Evolutionary conservation across 1,284 basidiomycete genomes (phyloP), one percentile per base, ranked within the genome.

Genomic region (Ustilago tritici): DNA sequence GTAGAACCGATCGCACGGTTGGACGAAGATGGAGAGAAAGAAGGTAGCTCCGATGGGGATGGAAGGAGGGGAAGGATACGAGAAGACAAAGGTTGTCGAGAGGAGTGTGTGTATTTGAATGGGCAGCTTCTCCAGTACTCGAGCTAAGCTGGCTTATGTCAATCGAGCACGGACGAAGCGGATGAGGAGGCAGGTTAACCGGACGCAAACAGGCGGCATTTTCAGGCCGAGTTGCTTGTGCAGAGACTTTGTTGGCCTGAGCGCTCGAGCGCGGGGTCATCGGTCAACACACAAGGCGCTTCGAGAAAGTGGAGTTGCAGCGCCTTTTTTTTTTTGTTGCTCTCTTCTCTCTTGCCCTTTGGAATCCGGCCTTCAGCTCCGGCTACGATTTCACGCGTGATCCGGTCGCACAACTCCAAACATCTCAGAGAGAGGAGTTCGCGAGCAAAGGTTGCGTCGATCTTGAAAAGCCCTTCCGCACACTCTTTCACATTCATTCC

Each of bases 41-140:
- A 41, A 12, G 53, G 40, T 19, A 28, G 40, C 54, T 53, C 40
- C 47, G 65, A 47, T 58, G 56, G 56, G 15, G 59, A 40, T 35
- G 58, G 62, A 50, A 50, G 38, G 53, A 40, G 47, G 50, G 54
- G 36, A 46, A 56, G 35, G 31, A 49, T 57, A 61, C 41, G 49
- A 36, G 60, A 58, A 57, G 34, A 55, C 40, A 41, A 17, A 17
- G 52, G 12, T 15, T 50, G 49, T 10, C 35, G 28, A 17, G 43
- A 55, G 43, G 49, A 34, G 32, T 31, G 28, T 41, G 58, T 50
- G 64, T 66, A 71, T 71, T 71, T 71, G 55, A 71, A 66, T 50
- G 67, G n/a, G 43, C n/a, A 15, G 43, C 43, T 15, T 19, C 43
- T 46, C 17, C 15, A 28, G 3, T 28, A 8, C 15, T 34, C 12